Evolutionary conservation across 2,329 filamentous ascomycete species (phyloP), one percentile per base, ranked within the genome.

Genomic region (Boeremia exigua): DNA sequence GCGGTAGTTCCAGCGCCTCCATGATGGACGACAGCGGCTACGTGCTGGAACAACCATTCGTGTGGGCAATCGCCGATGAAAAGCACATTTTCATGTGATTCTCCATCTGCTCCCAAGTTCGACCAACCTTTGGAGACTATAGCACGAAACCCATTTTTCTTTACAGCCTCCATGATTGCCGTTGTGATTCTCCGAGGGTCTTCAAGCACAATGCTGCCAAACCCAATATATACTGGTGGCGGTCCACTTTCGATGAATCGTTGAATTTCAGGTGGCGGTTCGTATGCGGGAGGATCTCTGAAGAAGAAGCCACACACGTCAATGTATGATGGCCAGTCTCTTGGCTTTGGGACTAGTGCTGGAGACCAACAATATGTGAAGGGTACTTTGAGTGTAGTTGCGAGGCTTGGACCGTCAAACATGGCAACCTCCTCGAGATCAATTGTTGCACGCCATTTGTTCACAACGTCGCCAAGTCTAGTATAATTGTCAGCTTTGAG

Each of bases 1-100:
- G 91, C 90, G 1, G 90, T 92, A 2, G 91, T 96, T 17, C 91
- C 91, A 3, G 91, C 91, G 51, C 91, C 91, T n/a, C 91, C 91
- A 59, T 95, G 91, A 68, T 96, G 91, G 4, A 93, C 88, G 1
- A 96, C 91, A 34, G 85, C 87, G 0, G 89, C 87, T 1, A 95
- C 90, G 37, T 83, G 86, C 59, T 90, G 81, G 72, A 96, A 96
- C 0, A 96, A 78, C 91, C 91, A 96, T 75, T 95, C 91, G 62
- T 96, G 91, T 0, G 91, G 91, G 38, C 88, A 86, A 66, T 93
- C 93, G 15, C 88, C 90, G 14, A 68, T 68, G 77, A 84, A 57
- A 78, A 81, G 17, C 82, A 74, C 39, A 74, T 73, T 39, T 12
- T 30, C 27, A n/a, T 50, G 9, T 30, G 48, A 19, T 53, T 32